Conservation (phyloP, 495 filamentous ascomycete genomes). For the Aspergillus ellipticus region DNA sequence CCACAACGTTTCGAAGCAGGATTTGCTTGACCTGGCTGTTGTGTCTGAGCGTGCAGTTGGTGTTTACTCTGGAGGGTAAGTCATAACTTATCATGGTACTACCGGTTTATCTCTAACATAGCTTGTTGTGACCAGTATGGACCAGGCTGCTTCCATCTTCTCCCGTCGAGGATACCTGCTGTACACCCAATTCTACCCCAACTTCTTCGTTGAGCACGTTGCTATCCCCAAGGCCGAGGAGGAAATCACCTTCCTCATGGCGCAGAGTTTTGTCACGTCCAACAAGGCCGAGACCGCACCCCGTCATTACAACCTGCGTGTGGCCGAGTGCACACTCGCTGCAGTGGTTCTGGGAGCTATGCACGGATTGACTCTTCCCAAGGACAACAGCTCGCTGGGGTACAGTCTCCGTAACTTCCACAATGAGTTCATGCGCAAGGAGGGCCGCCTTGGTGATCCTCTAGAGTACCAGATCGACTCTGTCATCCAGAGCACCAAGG, state of each 20-base stretch:
- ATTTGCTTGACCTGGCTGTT: slow-evolving; percentile 84
- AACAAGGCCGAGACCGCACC: slow-evolving; percentile 94
- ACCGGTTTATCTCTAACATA: neutral
- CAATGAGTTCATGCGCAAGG: slow-evolving; percentile 67
- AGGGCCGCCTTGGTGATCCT: slow-evolving; percentile 50
- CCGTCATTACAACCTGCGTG: slow-evolving; percentile 91
- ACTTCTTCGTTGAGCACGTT: slow-evolving; percentile 70
- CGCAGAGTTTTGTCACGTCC: slow-evolving; percentile 86
- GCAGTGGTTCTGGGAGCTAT: slow-evolving; percentile 68
- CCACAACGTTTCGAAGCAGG: slow-evolving; percentile 79
- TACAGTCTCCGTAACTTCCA: slow-evolving; percentile 84
- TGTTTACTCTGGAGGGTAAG: slow-evolving; percentile 91
- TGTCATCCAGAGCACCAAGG: slow-evolving; percentile 59
- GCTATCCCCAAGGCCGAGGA: slow-evolving; percentile 80
- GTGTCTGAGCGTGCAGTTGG: slow-evolving; percentile 92
- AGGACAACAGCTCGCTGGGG: slow-evolving; percentile 79
- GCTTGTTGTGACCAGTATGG: slow-evolving; percentile 55
- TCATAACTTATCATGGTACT: slow-evolving; percentile 3
- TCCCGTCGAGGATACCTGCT: slow-evolving; percentile 78
- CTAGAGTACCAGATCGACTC: slow-evolving; percentile 65
- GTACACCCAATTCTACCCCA: slow-evolving; percentile 84
- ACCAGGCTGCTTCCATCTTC: slow-evolving; percentile 97
- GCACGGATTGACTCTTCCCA: slow-evolving; percentile 60
- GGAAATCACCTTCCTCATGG: slow-evolving; percentile 86
- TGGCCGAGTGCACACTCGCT: slow-evolving; percentile 91